A percentile compares a stretch with the other conserved stretches of the same genome.
Conservation (phyloP, 805 yeast species). For the Metschnikowia baotianmanensis region DNA sequence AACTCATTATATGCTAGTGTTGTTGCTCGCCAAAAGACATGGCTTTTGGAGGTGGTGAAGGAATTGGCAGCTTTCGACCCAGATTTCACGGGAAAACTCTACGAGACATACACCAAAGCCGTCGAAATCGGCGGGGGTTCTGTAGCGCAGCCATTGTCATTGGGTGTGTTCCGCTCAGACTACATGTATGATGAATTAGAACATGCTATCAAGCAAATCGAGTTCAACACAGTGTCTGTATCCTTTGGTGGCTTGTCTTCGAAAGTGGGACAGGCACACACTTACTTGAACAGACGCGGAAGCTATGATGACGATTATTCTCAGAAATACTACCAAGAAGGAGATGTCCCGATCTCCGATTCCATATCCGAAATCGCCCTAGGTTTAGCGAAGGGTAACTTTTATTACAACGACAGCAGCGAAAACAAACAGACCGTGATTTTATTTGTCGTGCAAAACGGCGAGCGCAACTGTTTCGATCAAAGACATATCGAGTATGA, state of each 20-base stretch:
- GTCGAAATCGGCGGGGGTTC: conserved; percentile 38
- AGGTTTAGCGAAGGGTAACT: conserved; percentile 68
- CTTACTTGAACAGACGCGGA: conserved; percentile 58
- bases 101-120: conserved; percentile 55
- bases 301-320: conserved; percentile 47
- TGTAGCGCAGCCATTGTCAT: conserved; percentile 60
- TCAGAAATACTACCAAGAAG: conserved; percentile 42
- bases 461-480: conserved; percentile 87
- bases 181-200: conserved; percentile 59
- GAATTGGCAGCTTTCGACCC: conserved; percentile 58
- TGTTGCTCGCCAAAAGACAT: conserved; percentile 49
- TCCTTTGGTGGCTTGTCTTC: conserved; percentile 91
- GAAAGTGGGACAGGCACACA: conserved; percentile 75
- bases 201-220: conserved; percentile 79
- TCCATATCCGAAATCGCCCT: conserved; percentile 59
- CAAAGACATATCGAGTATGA: conserved; percentile 81
- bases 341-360: conserved; percentile 64
- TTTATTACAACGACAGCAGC: conserved; percentile 43
- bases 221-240: conserved; percentile 92
- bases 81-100: conserved; percentile 80
- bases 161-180: conserved; percentile 89
- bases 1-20: conserved; percentile 74
- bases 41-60: conserved; percentile 59
- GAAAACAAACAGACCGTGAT: conserved; percentile 46
- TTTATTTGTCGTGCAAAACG: conserved; percentile 76